These are phyloP conservation scores for Blechomonas ayalai DNA, from an alignment of 208 protist species.

Conservation along the genomic window DNA sequence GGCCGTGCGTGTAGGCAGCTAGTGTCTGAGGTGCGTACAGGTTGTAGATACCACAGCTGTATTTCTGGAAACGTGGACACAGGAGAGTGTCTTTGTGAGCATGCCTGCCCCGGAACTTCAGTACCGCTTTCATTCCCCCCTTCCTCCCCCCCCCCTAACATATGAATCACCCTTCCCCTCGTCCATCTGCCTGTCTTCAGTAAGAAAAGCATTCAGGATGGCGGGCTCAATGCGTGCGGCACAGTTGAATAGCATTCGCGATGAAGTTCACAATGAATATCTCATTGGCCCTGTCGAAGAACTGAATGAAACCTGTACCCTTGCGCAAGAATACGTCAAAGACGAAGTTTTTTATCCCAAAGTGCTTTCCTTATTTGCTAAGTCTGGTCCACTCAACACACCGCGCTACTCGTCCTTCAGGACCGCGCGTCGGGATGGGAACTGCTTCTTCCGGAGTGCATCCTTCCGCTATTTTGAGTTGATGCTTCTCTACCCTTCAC, in stretches of 20 bases:
- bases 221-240: no score
- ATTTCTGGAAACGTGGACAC: no score
- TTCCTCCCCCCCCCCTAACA: no score
- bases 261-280: conserved; percentile 34
- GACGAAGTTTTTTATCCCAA: conserved; percentile 31
- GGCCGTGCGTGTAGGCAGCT: no score
- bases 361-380: conserved; percentile 30
- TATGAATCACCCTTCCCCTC: no score
- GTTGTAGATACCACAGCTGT: no score
- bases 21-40: no score
- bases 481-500: conserved; percentile 8
- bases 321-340: conserved; percentile 33
- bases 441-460: conserved; percentile 83
- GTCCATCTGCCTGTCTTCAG: no score
- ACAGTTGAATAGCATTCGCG: conserved; percentile 57
- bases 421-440: conserved; percentile 73
- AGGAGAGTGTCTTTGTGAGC: no score
- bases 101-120: no score
- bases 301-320: conserved; percentile 14
- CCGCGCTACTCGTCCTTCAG: conserved; percentile 25
- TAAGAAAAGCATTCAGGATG: no score
- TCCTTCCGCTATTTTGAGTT: conserved; percentile 48
- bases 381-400: not conserved
- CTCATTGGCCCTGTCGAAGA: conserved; percentile 28
- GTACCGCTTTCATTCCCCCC: no score